Conservation (phyloP, 257 asterid species). For the Osmanthus fragrans region DNA sequence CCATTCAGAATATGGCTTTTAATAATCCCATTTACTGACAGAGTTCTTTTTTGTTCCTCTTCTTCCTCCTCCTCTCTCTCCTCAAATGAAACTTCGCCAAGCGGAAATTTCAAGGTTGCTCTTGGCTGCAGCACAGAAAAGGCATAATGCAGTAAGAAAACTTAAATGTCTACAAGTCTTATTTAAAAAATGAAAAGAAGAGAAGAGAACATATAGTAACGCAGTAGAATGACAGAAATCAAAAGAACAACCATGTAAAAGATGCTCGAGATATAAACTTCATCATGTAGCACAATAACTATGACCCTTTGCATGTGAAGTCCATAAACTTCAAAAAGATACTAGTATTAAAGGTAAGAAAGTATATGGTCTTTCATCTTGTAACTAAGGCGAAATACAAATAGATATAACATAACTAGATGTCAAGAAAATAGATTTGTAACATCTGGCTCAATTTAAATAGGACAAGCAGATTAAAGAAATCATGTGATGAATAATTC, state of each 20-base stretch:
- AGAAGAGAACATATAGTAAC: not conserved
- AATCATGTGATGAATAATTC: constrained; percentile 19
- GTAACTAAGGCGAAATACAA: not conserved
- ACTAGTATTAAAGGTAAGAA: not conserved
- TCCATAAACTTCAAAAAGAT: not conserved
- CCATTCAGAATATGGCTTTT: constrained; percentile 62
- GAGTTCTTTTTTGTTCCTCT: constrained; percentile 53
- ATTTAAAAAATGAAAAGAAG: not conserved
- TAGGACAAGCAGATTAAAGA: constrained; percentile 1
- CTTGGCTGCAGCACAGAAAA: constrained; percentile 58
- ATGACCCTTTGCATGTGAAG: not conserved
- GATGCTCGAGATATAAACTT: not conserved
- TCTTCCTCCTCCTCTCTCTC: constrained; percentile 71
- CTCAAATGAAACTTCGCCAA: constrained; percentile 76
- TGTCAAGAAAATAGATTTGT: constrained; percentile 5
- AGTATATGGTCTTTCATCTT: not conserved
- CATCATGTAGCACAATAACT: constrained; percentile 1
- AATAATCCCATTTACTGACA: constrained; percentile 64
- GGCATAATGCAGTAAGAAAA: not conserved
- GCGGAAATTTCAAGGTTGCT: constrained; percentile 77
- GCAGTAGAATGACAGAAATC: not conserved
- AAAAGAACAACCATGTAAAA: not conserved
- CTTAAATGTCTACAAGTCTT: not conserved
- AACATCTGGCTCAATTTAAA: not conserved
- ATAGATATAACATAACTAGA: constrained; percentile 15